These are phyloP conservation scores for Penicillium rolfsii DNA, from an alignment of 2,329 filamentous ascomycete species.

Conservation along the genomic window DNA sequence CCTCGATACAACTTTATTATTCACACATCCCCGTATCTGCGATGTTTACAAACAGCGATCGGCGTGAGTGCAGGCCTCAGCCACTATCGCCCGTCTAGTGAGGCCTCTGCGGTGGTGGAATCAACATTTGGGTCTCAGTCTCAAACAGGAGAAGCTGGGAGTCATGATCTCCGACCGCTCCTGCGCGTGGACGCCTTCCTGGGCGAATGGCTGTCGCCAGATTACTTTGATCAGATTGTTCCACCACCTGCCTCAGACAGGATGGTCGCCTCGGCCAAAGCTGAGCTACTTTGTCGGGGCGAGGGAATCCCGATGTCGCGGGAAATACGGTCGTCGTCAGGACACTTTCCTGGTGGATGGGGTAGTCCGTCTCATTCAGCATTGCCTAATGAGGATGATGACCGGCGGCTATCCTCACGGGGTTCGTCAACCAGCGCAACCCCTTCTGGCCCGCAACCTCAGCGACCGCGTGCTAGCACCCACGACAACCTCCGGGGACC, in stretches of 20 bases:
- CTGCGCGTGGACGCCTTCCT: slow-evolving; percentile 89
- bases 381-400: slow-evolving; percentile 33
- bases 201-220: slow-evolving; percentile 91
- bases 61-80: slow-evolving; percentile 83
- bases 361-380: slow-evolving; percentile 41
- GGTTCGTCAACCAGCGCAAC: not conserved
- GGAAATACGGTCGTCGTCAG: slow-evolving; percentile 44
- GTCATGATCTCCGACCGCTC: slow-evolving; percentile 29
- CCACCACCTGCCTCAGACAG: slow-evolving; percentile 82
- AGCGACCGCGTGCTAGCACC: slow-evolving; percentile 55
- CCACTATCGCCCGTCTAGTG: slow-evolving; percentile 39
- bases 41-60: slow-evolving; percentile 90
- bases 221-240: slow-evolving; percentile 91
- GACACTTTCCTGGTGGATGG: slow-evolving; percentile 62
- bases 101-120: slow-evolving; percentile 15
- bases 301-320: slow-evolving; percentile 59
- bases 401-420: slow-evolving; percentile 20
- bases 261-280: slow-evolving; percentile 88
- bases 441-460: slow-evolving; percentile 24
- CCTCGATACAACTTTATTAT: slow-evolving; percentile 68
- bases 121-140: slow-evolving; percentile 5
- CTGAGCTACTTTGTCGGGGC: slow-evolving; percentile 76
- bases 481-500: slow-evolving; percentile 42
- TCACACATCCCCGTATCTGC: slow-evolving; percentile 89
- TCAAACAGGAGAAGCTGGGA: not conserved